Conservation (phyloP, 495 filamentous ascomycete species). For the Alectoria sarmentosa region DNA sequence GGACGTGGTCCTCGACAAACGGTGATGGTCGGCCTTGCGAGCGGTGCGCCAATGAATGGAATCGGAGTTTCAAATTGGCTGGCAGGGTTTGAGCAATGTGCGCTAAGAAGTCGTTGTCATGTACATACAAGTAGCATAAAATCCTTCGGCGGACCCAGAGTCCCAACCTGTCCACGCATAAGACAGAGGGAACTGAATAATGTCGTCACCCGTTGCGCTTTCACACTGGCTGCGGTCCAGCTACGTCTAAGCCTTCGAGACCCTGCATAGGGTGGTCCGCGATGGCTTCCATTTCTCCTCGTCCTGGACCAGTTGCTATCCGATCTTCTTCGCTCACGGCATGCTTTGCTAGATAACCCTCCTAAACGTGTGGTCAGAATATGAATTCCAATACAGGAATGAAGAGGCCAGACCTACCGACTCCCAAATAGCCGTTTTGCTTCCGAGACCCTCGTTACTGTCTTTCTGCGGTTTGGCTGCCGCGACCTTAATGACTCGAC, state of each 20-base stretch:
- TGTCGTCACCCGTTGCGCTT: background rate
- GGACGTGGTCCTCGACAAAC: background rate
- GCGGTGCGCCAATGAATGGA: background rate
- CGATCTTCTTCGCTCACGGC: slow-evolving; percentile 84
- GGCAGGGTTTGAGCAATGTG: background rate
- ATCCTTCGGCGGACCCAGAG: background rate
- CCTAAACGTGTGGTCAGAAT: slow-evolving; percentile 44
- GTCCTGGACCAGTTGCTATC: slow-evolving; percentile 52
- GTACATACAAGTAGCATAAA: slow-evolving; percentile 10
- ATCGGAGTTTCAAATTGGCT: background rate
- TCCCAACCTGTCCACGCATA: background rate
- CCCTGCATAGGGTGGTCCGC: slow-evolving; percentile 91
- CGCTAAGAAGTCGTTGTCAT: background rate
- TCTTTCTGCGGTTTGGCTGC: slow-evolving; percentile 91
- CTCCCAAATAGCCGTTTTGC: slow-evolving; percentile 96
- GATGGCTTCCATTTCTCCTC: slow-evolving; percentile 41
- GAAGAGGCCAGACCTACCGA: slow-evolving; percentile 55
- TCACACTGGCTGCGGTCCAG: slow-evolving; percentile 79
- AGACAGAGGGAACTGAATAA: background rate
- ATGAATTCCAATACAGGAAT: background rate
- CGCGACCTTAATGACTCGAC: slow-evolving; percentile 83
- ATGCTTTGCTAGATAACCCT: slow-evolving; percentile 87
- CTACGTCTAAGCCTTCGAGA: slow-evolving; percentile 85
- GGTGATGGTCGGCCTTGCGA: background rate
- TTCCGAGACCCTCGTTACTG: slow-evolving; percentile 74